Conservation (phyloP, 2,329 filamentous ascomycete species). For the Microsporum audouinii region DNA sequence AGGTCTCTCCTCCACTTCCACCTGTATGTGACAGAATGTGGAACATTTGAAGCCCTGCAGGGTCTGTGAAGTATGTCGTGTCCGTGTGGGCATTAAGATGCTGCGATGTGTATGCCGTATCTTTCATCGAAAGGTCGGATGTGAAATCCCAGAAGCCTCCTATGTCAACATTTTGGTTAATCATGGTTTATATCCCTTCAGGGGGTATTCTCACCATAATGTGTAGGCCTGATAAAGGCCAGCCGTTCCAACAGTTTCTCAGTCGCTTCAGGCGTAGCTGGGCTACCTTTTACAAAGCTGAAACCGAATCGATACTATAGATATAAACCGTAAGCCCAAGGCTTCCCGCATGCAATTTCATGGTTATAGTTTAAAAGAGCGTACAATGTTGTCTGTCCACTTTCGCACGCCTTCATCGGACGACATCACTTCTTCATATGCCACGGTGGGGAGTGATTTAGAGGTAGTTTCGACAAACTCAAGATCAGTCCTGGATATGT, state of each 20-base stretch:
- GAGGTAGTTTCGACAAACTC: conserved; percentile 20
- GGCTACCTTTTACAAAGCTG: conserved; percentile 61
- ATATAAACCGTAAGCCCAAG: neutral
- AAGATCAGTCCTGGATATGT: conserved; percentile 9
- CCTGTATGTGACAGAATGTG: conserved; percentile 72
- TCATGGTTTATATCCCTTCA: neutral
- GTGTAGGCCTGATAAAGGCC: conserved; percentile 75
- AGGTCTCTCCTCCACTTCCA: conserved; percentile 56
- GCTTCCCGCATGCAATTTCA: neutral
- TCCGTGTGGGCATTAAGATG: conserved; percentile 80
- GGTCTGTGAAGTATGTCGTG: conserved; percentile 91
- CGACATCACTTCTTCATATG: conserved; percentile 51
- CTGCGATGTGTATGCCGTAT: conserved; percentile 83
- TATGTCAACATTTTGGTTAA: conserved; percentile 14
- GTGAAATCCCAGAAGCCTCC: conserved; percentile 76
- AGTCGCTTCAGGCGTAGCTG: conserved; percentile 58
- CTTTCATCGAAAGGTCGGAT: conserved; percentile 73
- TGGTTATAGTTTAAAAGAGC: neutral
- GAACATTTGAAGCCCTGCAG: conserved; percentile 81
- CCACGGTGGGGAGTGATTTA: conserved; percentile 45
- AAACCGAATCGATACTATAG: conserved; percentile 58
- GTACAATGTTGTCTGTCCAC: conserved; percentile 51
- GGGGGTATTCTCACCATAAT: conserved; percentile 56
- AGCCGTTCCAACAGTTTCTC: conserved; percentile 67
- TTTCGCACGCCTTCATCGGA: conserved; percentile 46